Conservation (phyloP, 805 yeast genomes). For the Yarrowia sp. region DNA sequence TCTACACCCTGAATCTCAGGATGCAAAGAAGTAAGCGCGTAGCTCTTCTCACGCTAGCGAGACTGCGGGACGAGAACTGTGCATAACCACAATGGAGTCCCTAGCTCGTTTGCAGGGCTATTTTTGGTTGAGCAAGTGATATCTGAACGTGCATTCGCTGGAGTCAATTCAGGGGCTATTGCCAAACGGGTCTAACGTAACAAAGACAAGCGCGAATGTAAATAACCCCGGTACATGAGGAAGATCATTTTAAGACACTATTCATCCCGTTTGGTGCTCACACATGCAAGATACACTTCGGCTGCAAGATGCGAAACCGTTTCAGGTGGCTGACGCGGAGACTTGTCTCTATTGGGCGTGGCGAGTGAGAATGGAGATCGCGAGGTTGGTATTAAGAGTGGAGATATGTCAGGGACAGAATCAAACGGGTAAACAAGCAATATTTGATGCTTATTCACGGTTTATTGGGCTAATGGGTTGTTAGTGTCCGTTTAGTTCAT, state of each 20-base stretch:
- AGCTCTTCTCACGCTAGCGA: background rate
- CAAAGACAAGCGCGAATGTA: background rate
- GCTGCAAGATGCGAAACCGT: constrained; percentile 25
- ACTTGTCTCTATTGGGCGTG: background rate
- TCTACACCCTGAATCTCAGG: background rate
- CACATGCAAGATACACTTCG: background rate
- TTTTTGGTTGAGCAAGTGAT: background rate
- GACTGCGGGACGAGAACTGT: background rate
- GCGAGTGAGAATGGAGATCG: background rate
- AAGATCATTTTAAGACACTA: constrained; percentile 1
- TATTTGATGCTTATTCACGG: too few species aligned
- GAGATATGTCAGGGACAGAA: too few species aligned
- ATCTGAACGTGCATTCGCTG: background rate
- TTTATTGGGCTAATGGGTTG: too few species aligned
- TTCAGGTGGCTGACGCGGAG: constrained; percentile 1
- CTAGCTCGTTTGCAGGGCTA: background rate
- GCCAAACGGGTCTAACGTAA: background rate
- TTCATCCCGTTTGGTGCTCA: background rate
- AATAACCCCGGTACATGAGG: background rate
- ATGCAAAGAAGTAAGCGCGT: background rate
- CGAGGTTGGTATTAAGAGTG: too few species aligned
- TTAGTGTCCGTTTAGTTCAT: too few species aligned
- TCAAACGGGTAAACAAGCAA: too few species aligned
- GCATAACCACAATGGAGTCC: background rate
- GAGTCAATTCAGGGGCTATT: background rate